Conservation (phyloP, 345 rosid species). For the Eucalyptus melliodora region DNA sequence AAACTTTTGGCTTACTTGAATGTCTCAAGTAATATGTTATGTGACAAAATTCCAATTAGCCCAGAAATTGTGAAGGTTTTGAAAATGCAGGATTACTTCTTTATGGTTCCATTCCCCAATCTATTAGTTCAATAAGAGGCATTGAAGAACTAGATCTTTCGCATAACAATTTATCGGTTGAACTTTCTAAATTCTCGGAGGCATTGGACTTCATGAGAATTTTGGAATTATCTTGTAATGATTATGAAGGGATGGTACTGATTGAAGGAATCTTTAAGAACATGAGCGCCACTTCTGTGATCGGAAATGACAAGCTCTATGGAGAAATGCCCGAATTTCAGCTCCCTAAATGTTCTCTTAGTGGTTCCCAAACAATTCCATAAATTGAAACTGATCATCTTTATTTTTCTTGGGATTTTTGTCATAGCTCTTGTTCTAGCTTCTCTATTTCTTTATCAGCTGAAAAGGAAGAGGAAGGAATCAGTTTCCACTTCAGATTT, state of each 20-base stretch:
- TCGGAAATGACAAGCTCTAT: rapidly evolving
- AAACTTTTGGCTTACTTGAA: no score
- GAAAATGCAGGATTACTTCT: not conserved
- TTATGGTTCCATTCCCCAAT: not conserved
- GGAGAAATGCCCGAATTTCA: not conserved
- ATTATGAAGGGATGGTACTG: not conserved
- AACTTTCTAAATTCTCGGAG: no score
- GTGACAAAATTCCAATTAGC: not conserved
- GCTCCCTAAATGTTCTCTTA: not conserved
- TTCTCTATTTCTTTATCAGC: not conserved
- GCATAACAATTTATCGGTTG: not conserved
- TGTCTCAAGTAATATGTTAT: no score
- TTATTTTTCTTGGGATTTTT: not conserved
- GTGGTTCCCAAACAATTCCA: not conserved
- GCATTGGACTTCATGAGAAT: not conserved
- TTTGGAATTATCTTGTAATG: not conserved
- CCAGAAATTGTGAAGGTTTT: not conserved
- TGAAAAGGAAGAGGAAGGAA: not conserved
- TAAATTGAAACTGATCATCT: not conserved
- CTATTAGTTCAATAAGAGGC: not conserved
- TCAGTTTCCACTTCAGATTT: rapidly evolving
- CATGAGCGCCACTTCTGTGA: rapidly evolving
- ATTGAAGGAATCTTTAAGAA: not conserved
- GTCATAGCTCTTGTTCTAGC: not conserved
- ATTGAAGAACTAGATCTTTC: not conserved